phyloP scores from a whole-genome alignment of 2,329 filamentous ascomycete species.

The Teratosphaeria destructans region DNA sequence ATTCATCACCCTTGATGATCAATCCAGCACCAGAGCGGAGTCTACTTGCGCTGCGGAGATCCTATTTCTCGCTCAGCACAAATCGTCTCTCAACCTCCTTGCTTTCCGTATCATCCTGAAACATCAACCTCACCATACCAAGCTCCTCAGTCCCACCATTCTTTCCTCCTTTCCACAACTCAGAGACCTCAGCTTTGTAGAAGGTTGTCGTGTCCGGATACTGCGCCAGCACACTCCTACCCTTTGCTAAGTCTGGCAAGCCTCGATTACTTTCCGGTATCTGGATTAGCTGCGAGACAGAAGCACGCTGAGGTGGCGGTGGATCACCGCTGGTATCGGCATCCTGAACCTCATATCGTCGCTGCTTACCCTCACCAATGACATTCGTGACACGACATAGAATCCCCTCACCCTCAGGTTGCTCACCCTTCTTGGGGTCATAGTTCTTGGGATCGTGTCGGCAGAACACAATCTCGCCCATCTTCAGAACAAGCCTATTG shows the following conservation, averaged over 20 bases:
- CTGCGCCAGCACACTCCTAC: slow-evolving; percentile 37
- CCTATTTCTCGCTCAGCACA: slow-evolving; percentile 31
- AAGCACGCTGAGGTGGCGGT: slow-evolving; percentile 28
- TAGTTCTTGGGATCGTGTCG: slow-evolving; percentile 29
- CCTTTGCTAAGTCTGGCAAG: slow-evolving; percentile 31
- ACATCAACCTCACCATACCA: slow-evolving; percentile 34
- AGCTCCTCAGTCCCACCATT: slow-evolving; percentile 17
- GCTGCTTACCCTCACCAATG: slow-evolving; percentile 44
- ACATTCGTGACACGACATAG: slow-evolving; percentile 41
- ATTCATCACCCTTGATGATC: neutral
- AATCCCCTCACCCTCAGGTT: slow-evolving; percentile 40
- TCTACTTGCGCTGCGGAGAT: neutral
- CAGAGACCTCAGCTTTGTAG: slow-evolving; percentile 41
- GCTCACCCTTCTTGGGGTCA: slow-evolving; percentile 20
- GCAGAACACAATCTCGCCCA: slow-evolving; percentile 41
- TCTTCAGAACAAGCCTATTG: slow-evolving; percentile 24
- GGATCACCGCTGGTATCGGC: slow-evolving; percentile 28
- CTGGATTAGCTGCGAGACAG: slow-evolving; percentile 38
- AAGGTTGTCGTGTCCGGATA: slow-evolving; percentile 45
- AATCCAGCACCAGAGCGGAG: neutral
- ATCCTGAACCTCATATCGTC: slow-evolving; percentile 44
- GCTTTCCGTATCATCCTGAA: slow-evolving; percentile 40
- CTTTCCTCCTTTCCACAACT: slow-evolving; percentile 30
- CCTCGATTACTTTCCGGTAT: slow-evolving; percentile 30
- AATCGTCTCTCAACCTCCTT: slow-evolving; percentile 42